phyloP scores from a whole-genome alignment of 306 rosid genomes.

The Trifolium fragiferum region DNA sequence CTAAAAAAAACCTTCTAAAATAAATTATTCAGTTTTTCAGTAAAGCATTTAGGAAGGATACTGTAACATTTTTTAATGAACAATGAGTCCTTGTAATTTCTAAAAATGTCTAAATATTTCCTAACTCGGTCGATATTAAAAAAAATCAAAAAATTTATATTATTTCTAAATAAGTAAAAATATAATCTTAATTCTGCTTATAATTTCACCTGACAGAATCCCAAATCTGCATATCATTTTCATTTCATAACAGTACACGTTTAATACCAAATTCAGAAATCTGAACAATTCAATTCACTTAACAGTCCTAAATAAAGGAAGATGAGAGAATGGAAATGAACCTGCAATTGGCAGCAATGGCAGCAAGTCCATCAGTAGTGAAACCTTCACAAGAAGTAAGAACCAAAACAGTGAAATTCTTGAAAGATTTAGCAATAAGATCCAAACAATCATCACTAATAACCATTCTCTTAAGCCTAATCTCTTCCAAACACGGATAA shows the following conservation, averaged over 20 bases:
- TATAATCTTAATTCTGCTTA: neutral
- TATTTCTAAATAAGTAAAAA: neutral
- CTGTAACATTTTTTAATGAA: neutral
- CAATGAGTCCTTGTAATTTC: neutral
- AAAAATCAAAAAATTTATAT: neutral
- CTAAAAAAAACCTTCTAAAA: neutral
- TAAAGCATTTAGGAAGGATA: neutral
- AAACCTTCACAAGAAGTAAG: constrained; percentile 89
- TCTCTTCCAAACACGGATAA: constrained; percentile 84
- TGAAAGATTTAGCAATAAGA: constrained; percentile 81
- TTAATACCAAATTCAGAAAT: neutral
- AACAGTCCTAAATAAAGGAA: neutral
- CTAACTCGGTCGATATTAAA: neutral
- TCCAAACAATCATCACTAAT: constrained; percentile 79
- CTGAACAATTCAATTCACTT: neutral
- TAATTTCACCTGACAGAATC: neutral
- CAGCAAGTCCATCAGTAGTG: constrained; percentile 83
- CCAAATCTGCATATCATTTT: neutral
- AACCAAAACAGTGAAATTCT: constrained; percentile 74
- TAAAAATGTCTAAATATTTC: constrained; percentile 1
- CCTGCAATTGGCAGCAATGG: constrained; percentile 99
- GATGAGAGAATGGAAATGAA: neutral
- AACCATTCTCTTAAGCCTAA: constrained; percentile 94
- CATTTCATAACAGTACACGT: no score
- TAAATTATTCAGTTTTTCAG: neutral